Base-by-base conservation (phyloP, 2,329 filamentous ascomycete species). In the Colletotrichum aenigma region DNA sequence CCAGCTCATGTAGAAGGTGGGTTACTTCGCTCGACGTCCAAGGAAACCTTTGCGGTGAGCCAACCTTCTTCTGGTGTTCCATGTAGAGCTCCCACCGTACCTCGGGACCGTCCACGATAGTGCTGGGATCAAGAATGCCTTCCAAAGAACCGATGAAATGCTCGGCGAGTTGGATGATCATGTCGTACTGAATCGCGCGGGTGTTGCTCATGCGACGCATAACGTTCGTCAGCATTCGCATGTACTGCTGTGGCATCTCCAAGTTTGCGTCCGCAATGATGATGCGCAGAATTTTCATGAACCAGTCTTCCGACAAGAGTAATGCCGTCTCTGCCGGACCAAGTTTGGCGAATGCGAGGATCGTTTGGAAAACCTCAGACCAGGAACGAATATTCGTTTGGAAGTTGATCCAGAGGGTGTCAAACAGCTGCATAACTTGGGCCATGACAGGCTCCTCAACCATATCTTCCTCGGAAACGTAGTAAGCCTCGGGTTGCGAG, bases 341-440 rank as follows among this genome's bases (percentile, higher is more conserved):
- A 70, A 95, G 83, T 61, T 86, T 87, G 16, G 92, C 91, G 80
- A 96, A 93, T n/a, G 86, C 86, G n/a, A 90, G 81, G 76, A 96
- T 87, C n/a, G 94, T 88, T 15, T 90, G 89, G 81, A 96, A 96
- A 74, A 93, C 93, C 79, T 96, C 94, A 56, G 93, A 91, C 95
- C 95, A 97, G 4, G 94, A 90, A 72, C 92, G 90, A 32, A 91
- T 85, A 61, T 89, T 87, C 4, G 86, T 83, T 75, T 94, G 91
- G 72, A 95, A 91, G n/a, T 84, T 86, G 4, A 89, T 85, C 90
- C 92, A 95, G 5, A 95, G 82, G 26, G 87, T 82, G 34, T 87
- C 85, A 66, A 95, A 86, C 26, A 91, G 18, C 60, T 58, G 70
- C 18, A 66, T 36, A 9, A 52, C 56, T 38, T 61, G 68, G 38